Base-by-base conservation (phyloP, 2,329 filamentous ascomycete genomes). In the Cercospora sp. region DNA sequence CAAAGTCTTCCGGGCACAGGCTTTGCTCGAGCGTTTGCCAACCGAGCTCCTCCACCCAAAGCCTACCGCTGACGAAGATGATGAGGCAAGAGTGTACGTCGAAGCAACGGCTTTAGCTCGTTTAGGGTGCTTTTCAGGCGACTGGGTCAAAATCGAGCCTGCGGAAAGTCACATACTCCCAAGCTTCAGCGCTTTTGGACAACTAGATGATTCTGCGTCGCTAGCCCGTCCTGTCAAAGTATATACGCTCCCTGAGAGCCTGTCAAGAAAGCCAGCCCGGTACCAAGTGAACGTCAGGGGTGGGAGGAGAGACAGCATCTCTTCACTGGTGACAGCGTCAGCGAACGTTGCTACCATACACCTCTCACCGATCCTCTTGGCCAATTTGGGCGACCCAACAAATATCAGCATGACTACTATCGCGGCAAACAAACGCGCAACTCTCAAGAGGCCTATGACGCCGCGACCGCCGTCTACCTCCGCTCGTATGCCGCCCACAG, bases 71-170 rank as follows among this genome's bases (percentile, higher is more conserved):
- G 93, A 97, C 69, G 95, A 99, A 69, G 93, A 97, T 72, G 91
- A 96, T 73, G 88, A 90, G 73, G 90, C 92, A 1, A 89, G 95
- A 59, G 87, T 98, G 1, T 99, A 94, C 75, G 94, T 99, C 5
- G 93, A 97, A 74, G 90, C 96, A 7, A 90, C 88, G 66, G 92
- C 92, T 1, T 81, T 99, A 20, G 90, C 92, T 13, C 93, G 94
- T 73, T 90, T 99, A 64, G 94, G 94, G 16, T 98, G 94, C 79
- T 99, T 99, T 77, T 98, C 94, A 0, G 95, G 95, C 31, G 95
- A 99, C 77, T 99, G 95, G 95, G 93, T 97, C 10, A 89, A 91
- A 23, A 84, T 97, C 10, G 93, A 97, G 80, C 85, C 88, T 5
- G 87, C 91, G 0, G 86, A 91, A 72, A 92, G 93, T 76, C 91